Percentiles rank a stretch among this genome's conserved stretches.
Evolutionary conservation across 768 basidiomycete species (phyloP).

Genomic region (Lanmaoa rubissima): DNA sequence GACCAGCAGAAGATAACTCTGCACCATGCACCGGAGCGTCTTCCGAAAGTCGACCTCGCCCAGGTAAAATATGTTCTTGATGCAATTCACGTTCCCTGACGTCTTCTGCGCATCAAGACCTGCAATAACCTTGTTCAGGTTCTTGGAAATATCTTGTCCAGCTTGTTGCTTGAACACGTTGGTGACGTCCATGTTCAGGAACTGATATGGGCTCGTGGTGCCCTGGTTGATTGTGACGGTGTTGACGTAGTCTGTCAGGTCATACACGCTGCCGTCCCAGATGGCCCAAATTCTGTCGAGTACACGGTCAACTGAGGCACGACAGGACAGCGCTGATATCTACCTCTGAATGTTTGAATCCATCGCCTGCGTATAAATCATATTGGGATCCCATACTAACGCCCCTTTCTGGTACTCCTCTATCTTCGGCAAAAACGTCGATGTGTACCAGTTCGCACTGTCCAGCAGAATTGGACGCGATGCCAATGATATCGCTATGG

Average conservation of each 20-base stretch:
- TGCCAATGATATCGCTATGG: constrained; percentile 71
- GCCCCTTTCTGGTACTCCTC: constrained; percentile 77
- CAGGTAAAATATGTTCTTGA: constrained; percentile 76
- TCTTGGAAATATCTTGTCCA: constrained; percentile 80
- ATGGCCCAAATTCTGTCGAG: constrained; percentile 72
- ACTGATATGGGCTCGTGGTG: constrained; percentile 51
- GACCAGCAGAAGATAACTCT: constrained; percentile 79
- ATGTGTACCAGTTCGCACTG: constrained; percentile 71
- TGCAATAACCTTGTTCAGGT: constrained; percentile 57
- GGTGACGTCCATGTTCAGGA: constrained; percentile 63
- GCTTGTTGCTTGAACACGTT: constrained; percentile 75
- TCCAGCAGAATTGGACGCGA: constrained; percentile 60
- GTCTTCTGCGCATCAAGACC: constrained; percentile 47
- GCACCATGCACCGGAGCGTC: constrained; percentile 73
- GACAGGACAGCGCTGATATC: not conserved
- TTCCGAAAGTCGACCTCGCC: constrained; percentile 80
- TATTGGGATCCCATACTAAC: constrained; percentile 57
- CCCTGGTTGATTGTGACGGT: constrained; percentile 53
- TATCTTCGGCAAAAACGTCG: constrained; percentile 72
- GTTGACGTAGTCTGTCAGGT: constrained; percentile 85
- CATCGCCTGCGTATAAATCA: constrained; percentile 46
- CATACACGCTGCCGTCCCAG: constrained; percentile 73
- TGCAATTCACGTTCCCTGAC: constrained; percentile 57
- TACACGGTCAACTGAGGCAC: not conserved
- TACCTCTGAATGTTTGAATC: constrained; percentile 48